Conservation (phyloP, 345 rosid species). For the Chamaenerion angustifolium region DNA sequence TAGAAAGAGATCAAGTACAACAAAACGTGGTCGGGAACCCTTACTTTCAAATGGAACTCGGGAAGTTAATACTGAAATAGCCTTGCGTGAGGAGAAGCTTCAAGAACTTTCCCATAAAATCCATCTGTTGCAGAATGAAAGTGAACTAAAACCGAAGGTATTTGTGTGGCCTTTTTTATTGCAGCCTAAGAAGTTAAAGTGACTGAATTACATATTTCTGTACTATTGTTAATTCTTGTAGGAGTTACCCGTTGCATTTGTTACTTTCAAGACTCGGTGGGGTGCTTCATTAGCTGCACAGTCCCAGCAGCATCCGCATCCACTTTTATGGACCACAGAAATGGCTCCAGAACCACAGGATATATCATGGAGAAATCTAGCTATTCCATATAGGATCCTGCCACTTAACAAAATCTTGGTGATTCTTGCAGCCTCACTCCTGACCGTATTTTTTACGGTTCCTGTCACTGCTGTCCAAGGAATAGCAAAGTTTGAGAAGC, state of each 20-base stretch:
- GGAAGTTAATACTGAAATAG: constrained; percentile 18
- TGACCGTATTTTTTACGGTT: constrained; percentile 73
- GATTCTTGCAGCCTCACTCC: constrained; percentile 57
- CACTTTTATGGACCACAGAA: constrained; percentile 60
- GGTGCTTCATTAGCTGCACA: constrained; percentile 65
- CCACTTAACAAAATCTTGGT: constrained; percentile 55
- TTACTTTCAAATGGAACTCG: constrained; percentile 16
- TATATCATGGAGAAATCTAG: constrained; percentile 63
- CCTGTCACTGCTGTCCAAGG: constrained; percentile 95
- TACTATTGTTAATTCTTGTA: constrained; percentile 11
- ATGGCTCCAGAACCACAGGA: constrained; percentile 82
- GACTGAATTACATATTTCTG: background rate
- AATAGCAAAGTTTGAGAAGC: constrained; percentile 72
- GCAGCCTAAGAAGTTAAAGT: background rate
- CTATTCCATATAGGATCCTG: constrained; percentile 33
- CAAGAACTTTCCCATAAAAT: constrained; percentile 38
- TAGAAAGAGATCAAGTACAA: constrained; percentile 14
- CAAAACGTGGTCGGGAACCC: constrained; percentile 16
- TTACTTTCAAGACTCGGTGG: constrained; percentile 57
- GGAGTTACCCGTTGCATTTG: constrained; percentile 86
- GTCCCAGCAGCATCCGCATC: constrained; percentile 77
- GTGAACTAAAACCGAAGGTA: constrained; percentile 54
- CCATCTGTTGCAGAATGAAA: constrained; percentile 38
- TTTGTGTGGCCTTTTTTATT: background rate
- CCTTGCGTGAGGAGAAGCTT: constrained; percentile 47